These are phyloP conservation scores for Fusarium floridanum DNA, from an alignment of 2,329 filamentous ascomycete species.

Conservation along the genomic window DNA sequence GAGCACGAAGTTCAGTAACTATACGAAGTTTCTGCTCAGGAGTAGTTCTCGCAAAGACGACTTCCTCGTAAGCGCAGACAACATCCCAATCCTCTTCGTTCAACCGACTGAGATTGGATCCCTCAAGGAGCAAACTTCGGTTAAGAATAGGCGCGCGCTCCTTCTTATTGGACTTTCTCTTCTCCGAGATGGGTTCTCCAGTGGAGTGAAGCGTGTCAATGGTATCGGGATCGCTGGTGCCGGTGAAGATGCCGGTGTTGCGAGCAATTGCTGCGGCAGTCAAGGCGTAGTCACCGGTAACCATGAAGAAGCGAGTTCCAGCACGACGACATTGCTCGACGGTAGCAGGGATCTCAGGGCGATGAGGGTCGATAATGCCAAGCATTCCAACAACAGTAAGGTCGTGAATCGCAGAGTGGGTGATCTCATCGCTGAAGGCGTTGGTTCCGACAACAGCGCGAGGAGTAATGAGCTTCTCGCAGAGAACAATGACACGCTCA, in stretches of 20 bases:
- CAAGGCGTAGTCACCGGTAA: slow-evolving; percentile 62
- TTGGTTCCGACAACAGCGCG: slow-evolving; percentile 54
- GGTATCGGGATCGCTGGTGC: slow-evolving; percentile 58
- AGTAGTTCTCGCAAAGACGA: slow-evolving; percentile 77
- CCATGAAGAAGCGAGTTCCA: slow-evolving; percentile 62
- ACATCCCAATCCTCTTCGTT: slow-evolving; percentile 61
- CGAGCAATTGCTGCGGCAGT: slow-evolving; percentile 75
- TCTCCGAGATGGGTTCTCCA: slow-evolving; percentile 20
- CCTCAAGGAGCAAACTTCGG: slow-evolving; percentile 59
- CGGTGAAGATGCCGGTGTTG: slow-evolving; percentile 73
- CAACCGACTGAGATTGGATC: slow-evolving; percentile 69
- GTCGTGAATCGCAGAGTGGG: slow-evolving; percentile 54
- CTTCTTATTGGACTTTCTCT: slow-evolving; percentile 24
- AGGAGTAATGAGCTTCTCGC: slow-evolving; percentile 53
- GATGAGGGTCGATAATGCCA: slow-evolving; percentile 62
- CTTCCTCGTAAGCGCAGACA: slow-evolving; percentile 65
- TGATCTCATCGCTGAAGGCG: slow-evolving; percentile 64
- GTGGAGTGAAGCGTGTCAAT: slow-evolving; percentile 39
- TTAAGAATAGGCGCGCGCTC: slow-evolving; percentile 17
- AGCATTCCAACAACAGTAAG: slow-evolving; percentile 65
- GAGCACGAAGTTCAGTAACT: slow-evolving; percentile 74
- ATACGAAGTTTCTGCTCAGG: slow-evolving; percentile 80
- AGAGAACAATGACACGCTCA: slow-evolving; percentile 59
- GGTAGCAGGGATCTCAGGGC: slow-evolving; percentile 57
- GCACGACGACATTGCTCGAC: slow-evolving; percentile 58